Evolutionary conservation across 371 early-diverging fungal species (phyloP).

Genomic region (Mycotypha africana): DNA sequence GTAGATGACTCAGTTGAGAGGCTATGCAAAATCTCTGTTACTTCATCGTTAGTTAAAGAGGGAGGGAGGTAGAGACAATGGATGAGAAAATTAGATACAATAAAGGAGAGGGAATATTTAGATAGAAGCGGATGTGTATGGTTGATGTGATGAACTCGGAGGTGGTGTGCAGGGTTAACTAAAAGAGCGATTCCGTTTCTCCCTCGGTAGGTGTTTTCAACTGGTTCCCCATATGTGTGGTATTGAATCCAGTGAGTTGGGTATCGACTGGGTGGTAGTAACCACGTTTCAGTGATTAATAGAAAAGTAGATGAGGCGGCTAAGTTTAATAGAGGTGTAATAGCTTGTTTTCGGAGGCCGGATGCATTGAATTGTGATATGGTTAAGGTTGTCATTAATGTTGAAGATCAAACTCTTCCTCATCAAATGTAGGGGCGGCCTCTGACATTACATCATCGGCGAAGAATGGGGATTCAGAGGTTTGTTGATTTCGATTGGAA

Average conservation of each 20-base stretch:
- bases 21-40: too few species aligned
- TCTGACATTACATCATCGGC: too few species aligned
- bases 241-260: not conserved
- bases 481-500: too few species aligned
- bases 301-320: not conserved
- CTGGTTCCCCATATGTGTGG: not conserved
- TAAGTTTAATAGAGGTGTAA: not conserved
- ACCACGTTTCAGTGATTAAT: not conserved
- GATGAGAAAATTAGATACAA: not conserved
- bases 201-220: not conserved
- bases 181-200: not conserved
- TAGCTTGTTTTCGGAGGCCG: not conserved
- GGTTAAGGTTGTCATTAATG: not conserved
- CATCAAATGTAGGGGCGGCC: too few species aligned
- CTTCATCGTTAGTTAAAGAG: too few species aligned
- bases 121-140: not conserved
- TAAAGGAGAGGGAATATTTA: not conserved
- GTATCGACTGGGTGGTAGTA: not conserved
- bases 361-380: conserved; percentile 1
- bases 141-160: not conserved
- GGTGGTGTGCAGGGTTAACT: not conserved
- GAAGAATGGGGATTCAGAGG: too few species aligned
- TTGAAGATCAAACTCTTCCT: not conserved
- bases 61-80: not conserved
- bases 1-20: not conserved